These are phyloP conservation scores for Comarum palustre DNA, from an alignment of 306 rosid genomes.

Conservation along the genomic window DNA sequence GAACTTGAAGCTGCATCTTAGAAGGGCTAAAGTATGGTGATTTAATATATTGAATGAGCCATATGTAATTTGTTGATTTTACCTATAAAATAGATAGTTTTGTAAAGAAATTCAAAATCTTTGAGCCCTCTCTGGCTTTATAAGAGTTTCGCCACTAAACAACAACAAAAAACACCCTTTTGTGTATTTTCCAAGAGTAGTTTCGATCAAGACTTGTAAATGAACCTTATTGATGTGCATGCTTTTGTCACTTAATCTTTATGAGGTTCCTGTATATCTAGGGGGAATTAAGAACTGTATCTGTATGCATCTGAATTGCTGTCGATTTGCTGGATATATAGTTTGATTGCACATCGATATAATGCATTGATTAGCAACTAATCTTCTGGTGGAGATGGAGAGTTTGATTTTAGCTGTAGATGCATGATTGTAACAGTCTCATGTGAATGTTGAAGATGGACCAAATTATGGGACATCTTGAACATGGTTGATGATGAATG, in stretches of 20 bases:
- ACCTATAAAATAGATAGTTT: no score
- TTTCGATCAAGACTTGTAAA: not conserved
- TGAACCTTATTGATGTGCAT: not conserved
- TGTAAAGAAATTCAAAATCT: no score
- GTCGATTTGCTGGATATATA: conserved; percentile 6
- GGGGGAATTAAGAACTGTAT: not conserved
- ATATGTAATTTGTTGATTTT: no score
- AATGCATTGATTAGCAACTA: conserved; percentile 27
- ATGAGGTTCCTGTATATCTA: not conserved
- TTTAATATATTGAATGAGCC: no score
- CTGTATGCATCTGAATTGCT: not conserved
- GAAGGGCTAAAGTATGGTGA: no score
- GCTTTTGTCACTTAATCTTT: not conserved
- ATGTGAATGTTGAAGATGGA: not conserved
- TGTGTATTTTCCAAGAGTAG: not conserved
- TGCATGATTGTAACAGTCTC: not conserved
- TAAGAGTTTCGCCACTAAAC: no score
- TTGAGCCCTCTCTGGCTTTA: no score
- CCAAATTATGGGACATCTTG: conserved; percentile 1
- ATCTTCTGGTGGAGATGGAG: conserved; percentile 26
- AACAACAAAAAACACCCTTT: no score
- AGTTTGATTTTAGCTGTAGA: conserved; percentile 16
- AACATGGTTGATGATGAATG: not conserved
- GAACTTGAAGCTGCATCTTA: no score
- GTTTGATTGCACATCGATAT: conserved; percentile 8